Evolutionary conservation across 192 early-diverging fungal genomes (phyloP), one percentile per base, ranked within the genome.

Genomic region (Coemansia erecta): DNA sequence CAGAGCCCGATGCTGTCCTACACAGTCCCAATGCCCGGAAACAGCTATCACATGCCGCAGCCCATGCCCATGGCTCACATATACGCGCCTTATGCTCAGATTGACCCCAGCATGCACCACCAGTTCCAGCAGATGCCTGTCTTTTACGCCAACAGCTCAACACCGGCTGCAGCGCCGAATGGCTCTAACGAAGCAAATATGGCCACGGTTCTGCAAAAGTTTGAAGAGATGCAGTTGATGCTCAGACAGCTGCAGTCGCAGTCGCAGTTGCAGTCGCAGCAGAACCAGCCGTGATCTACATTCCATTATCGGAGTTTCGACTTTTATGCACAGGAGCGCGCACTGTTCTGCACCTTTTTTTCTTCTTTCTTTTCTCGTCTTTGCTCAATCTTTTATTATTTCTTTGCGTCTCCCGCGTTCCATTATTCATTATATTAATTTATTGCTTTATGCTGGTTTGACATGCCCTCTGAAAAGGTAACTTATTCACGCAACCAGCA

Each of bases 171-270:
- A 5, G 52, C 31, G 1, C 5, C 23, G 21, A 26, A 39, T 8
- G 12, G 42, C 41, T 41, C 41, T 26, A 51, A 23, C 13, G 22
- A 39, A 37, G 57, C 61, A 6, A 58, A 54, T 28, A 69, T 75
- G 61, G 43, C 53, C 15, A 18, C 31, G 26, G 65, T 74, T n/a
- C 41, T 74, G 55, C 60, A 56, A 11, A 68, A 60, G 61, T 68
- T 74, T 33, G 60, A 67, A 23, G 72, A 74, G 24, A 74, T 64
- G 61, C 65, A 74, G 22, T 35, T 56, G 51, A 55, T 74, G 65
- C 53, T 74, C 49, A 53, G 72, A 10, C 61, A 64, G 26, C 47
- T 74, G 39, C 65, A 74, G 41, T 35, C 49, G 19, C 63, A 72
- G 37, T 51, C 49, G 49, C 50, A 9, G 46, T 24, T 24, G 18